Base-by-base conservation (phyloP, 2,329 filamentous ascomycete species). In the Pseudogymnoascus sp. region DNA sequence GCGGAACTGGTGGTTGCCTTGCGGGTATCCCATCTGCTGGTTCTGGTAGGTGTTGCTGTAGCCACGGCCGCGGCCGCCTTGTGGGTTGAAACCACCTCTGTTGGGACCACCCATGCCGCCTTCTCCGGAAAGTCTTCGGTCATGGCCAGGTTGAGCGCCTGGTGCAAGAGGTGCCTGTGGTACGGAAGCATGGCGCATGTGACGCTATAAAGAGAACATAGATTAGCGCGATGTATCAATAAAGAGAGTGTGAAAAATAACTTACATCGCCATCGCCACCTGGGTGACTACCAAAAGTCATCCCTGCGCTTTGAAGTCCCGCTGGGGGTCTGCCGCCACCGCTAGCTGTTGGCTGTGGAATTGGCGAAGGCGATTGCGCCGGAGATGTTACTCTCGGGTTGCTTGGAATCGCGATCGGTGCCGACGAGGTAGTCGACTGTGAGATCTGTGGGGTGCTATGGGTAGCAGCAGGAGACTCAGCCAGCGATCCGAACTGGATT, bases 301-400 rank as follows among this genome's bases (percentile, higher is more conserved):
- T 59, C 38, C 58, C 58, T 8, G 58, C 58, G 33, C 58, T 59
- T 31, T 59, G 58, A 66, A 91, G 82, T 66, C 84, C 84, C 35
- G 91, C 88, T 48, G 92, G 91, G 68, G 92, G 92, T 71, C 91
- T 80, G 62, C 87, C 91, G 69, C 92, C 91, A 71, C 92, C 94
- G 71, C 87, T 90, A 35, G 88, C 87, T 61, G 88, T 85, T 60
- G 92, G 91, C 75, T 93, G 90, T 33, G 94, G 93, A 69, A 97
- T 97, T 4, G 94, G 94, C 42, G 91, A 93, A 3, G 94, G 94
- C 51, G 93, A 97, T 68, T 89, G 88, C 58, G 90, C 87, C 5
- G 94, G 94, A 51, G 92, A 96, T 58, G 87, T 86, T 60, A 93
- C 84, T 69, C 90, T 85, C 65, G 89, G 88, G 72, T 90, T 87